A percentile compares a stretch with the other conserved stretches of the same genome.
These are phyloP conservation scores for Zostera marina DNA, from an alignment of 116 monocot genomes.

Conservation along the genomic window DNA sequence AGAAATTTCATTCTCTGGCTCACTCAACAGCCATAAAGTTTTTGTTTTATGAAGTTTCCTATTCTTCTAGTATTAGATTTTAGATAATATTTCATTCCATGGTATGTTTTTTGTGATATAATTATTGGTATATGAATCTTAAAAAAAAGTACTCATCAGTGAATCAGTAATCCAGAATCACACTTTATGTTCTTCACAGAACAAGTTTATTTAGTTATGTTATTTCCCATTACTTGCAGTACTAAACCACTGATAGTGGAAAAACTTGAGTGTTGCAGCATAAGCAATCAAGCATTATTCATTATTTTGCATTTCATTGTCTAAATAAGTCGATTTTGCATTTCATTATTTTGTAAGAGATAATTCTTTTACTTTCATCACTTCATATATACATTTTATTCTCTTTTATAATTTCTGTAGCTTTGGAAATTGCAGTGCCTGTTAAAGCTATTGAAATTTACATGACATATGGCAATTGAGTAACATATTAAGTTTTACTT, in stretches of 20 bases:
- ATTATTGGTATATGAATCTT: not conserved
- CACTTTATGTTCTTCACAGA: not conserved
- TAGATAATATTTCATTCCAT: not conserved
- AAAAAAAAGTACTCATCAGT: not conserved
- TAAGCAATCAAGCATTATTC: too few species aligned
- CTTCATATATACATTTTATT: not conserved
- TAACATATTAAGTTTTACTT: slow-evolving; percentile 56
- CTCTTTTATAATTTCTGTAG: not conserved
- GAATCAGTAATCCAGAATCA: not conserved
- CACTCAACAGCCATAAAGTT: slow-evolving; percentile 11
- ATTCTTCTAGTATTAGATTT: not conserved
- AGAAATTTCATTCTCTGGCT: slow-evolving; percentile 11
- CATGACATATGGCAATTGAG: slow-evolving; percentile 55
- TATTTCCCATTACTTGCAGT: not conserved
- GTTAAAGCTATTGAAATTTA: slow-evolving; percentile 54
- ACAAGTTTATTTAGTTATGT: not conserved
- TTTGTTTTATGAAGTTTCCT: not conserved
- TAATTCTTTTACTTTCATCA: too few species aligned
- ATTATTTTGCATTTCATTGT: too few species aligned
- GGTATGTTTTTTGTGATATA: not conserved
- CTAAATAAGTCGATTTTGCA: not conserved
- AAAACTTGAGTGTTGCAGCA: too few species aligned
- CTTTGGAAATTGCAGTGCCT: slow-evolving; percentile 43
- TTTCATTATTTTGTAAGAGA: not conserved
- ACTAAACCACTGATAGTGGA: not conserved